phyloP scores from a whole-genome alignment of 257 asterid genomes.

The Datura wrightii region DNA sequence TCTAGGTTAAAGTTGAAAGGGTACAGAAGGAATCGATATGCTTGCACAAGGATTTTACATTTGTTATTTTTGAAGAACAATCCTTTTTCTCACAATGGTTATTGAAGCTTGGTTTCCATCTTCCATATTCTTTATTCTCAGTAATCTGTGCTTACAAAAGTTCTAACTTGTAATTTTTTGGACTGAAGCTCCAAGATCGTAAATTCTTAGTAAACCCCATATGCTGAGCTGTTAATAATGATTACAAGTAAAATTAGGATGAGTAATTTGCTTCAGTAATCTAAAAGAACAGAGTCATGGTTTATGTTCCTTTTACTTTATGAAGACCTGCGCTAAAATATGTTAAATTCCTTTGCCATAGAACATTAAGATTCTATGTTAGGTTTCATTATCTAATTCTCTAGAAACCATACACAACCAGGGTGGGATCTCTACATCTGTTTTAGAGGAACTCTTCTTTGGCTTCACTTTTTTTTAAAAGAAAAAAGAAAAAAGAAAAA shows the following conservation, averaged over 20 bases:
- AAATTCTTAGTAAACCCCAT: constrained; percentile 23
- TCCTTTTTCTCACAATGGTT: not conserved
- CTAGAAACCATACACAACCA: not conserved
- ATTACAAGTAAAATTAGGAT: not conserved
- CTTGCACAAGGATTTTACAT: not conserved
- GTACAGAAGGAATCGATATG: not conserved
- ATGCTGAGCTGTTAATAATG: not conserved
- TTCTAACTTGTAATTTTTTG: not conserved
- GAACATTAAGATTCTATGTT: constrained; percentile 7
- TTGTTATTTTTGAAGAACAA: not conserved
- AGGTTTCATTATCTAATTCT: not conserved
- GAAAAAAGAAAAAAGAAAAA: too few species aligned
- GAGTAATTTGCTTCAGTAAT: not conserved
- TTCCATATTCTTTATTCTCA: not conserved
- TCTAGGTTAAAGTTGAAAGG: constrained; percentile 21
- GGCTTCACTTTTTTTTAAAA: constrained; percentile 28
- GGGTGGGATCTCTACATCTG: not conserved
- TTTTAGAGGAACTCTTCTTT: constrained; percentile 13
- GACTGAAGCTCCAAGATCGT: not conserved
- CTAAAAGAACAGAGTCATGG: not conserved
- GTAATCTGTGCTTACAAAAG: not conserved
- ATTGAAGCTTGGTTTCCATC: not conserved
- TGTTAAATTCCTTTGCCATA: not conserved
- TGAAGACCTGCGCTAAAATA: not conserved
- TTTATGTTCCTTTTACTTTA: constrained; percentile 23